Base-by-base conservation (phyloP, 2,329 filamentous ascomycete genomes). In the Pseudopyrenochaeta lycopersici region DNA sequence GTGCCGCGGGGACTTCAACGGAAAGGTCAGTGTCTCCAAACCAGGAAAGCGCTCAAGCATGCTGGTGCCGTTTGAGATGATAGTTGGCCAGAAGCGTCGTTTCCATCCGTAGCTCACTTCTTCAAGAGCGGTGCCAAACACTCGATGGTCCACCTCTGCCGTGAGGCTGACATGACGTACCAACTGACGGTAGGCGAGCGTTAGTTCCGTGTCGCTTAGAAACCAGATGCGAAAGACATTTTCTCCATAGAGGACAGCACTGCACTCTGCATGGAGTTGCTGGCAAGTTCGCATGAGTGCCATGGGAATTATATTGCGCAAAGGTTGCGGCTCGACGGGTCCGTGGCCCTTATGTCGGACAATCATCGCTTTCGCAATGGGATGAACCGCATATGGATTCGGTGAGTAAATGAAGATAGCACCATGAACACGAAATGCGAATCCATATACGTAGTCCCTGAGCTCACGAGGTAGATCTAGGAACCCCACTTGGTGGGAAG, bases 221-320 rank as follows among this genome's bases (percentile, higher is more conserved):
- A 52, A 57, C 53, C 64, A 70, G 11, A 71, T 40, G 1, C 62
- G 58, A 70, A 83, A 84, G 20, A 73, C 75, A 60, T 84, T 84
- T 15, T 61, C 57, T 23, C 76, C 74, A 54, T 83, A 85, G 3
- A 84, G 72, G 4, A 83, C 72, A 2, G 76, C 75, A 4, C 69
- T 70, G 9, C 72, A 71, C 66, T 82, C 81, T 18, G 62, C 44
- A 52, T 80, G 67, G 30, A 80, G 66, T 49, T 78, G 79, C 23
- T 71, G 71, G 63, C 76, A 80, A 4, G 76, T 76, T 17, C 59
- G 63, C 10, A 82, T 23, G 4, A 74, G 46, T 12, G 62, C 50
- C 31, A 58, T 58, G 2, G 69, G 60, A 6, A 72, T 54, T 7
- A 41, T 35, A 14, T 49, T 56, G 21, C 40, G 42, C 2, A 73